Conservation (phyloP, 192 early-diverging fungal species). For the Coemansia sp. region DNA sequence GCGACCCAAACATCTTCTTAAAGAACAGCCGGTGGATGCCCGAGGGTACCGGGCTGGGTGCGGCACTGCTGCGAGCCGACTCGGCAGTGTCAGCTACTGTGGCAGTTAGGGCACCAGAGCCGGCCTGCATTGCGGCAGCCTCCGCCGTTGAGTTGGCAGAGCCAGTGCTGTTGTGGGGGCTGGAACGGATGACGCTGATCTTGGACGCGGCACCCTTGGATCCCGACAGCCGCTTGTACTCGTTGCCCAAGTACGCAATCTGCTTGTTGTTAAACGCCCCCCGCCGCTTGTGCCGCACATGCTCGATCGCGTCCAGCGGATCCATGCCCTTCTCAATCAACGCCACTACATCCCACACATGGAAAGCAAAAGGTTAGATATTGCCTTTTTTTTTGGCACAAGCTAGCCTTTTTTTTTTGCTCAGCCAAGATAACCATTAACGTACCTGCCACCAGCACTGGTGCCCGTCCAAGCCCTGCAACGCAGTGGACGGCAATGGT, state of each 20-base stretch:
- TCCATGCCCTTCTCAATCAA: slow-evolving; percentile 74
- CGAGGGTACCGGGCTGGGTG: background rate
- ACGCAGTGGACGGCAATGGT: slow-evolving; percentile 92
- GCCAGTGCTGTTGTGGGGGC: slow-evolving; percentile 10
- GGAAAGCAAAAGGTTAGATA: background rate
- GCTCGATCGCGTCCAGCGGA: slow-evolving; percentile 67
- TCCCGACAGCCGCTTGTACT: slow-evolving; percentile 38
- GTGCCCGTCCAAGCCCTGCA: slow-evolving; percentile 90
- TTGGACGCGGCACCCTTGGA: slow-evolving; percentile 26
- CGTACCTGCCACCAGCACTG: slow-evolving; percentile 71
- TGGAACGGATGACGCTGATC: slow-evolving; percentile 19
- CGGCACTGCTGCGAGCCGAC: slow-evolving; percentile 2
- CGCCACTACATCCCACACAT: slow-evolving; percentile 54
- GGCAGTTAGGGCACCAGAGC: too few species aligned
- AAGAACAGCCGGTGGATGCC: slow-evolving; percentile 38
- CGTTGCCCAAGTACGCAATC: slow-evolving; percentile 57
- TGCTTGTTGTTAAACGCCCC: slow-evolving; percentile 79
- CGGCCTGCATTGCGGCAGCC: background rate
- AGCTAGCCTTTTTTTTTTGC: too few species aligned
- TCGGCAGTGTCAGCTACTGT: slow-evolving; percentile 4
- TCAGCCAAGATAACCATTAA: too few species aligned
- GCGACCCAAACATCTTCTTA: slow-evolving; percentile 48
- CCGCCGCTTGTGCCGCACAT: slow-evolving; percentile 64
- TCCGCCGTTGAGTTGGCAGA: background rate
- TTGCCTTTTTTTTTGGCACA: too few species aligned